Base-by-base conservation (phyloP, 2,329 filamentous ascomycete species). In the Alternaria angustiovoidea region DNA sequence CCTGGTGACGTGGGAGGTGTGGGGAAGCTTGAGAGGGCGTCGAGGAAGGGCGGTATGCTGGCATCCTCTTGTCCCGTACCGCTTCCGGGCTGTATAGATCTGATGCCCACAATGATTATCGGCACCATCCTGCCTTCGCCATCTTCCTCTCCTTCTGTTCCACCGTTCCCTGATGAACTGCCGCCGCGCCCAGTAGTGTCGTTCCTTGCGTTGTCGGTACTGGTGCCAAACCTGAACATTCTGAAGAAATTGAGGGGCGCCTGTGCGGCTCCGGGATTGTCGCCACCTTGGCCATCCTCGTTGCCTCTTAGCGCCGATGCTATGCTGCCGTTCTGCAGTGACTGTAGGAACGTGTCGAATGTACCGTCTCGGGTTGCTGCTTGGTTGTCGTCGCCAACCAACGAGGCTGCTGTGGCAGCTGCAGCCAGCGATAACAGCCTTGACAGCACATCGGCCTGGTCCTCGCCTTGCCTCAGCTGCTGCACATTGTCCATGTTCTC, bases 51-150 rank as follows among this genome's bases (percentile, higher is more conserved):
- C 22, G 79, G 81, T 61, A 82, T 79, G 67, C 79, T 76, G 57
- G 63, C 67, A 67, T 81, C 72, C 68, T 81, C 79, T 20, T 80
- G 79, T 24, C 79, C 75, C 14, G 80, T 79, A 63, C 81, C 82
- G 26, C 80, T 81, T 49, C 76, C 78, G 20, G 87, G 84, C 32
- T 85, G 87, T 59, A 90, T 88, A 26, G 88, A 89, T 54, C 88
- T 82, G 56, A 91, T 89, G 54, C 89, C 89, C 41, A 91, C 88
- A 53, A 91, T 88, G 43, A 91, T 89, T 63, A 91, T 84, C 8
- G 89, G 89, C 39, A 90, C 86, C 77, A 88, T 89, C 22, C 88
- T 82, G 47, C 85, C 85, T 54, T 80, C 80, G 38, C 81, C 80
- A 22, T 81, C 81, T n/a, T 79, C 77, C 55, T 73, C 70, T 32